Evolutionary conservation across 164 flowering plant species (phyloP).

Genomic region (Pachysandra terminalis): DNA sequence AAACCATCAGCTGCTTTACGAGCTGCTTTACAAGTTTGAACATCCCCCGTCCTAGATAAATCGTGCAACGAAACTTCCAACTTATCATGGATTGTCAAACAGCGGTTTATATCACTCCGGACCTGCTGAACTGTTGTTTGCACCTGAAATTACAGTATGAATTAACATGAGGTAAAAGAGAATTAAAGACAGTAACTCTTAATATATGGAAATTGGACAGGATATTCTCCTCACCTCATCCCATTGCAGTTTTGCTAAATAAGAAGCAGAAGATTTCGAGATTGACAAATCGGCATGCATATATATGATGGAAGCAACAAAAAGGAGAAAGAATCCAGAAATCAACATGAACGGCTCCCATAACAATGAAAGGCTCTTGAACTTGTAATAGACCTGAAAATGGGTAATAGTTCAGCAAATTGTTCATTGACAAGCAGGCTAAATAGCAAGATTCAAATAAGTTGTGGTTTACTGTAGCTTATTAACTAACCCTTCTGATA

Average conservation of each 20-base stretch:
- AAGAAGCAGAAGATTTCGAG: conserved; percentile 87
- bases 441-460: no score
- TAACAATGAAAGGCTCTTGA: conserved; percentile 68
- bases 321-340: conserved; percentile 70
- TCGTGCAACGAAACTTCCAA: conserved; percentile 84
- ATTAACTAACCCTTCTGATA: no score
- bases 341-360: conserved; percentile 90
- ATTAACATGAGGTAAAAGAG: no score
- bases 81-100: conserved; percentile 68
- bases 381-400: conserved; percentile 91
- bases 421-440: neutral
- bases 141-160: conserved; percentile 40
- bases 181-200: no score
- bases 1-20: conserved; percentile 69
- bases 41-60: conserved; percentile 87
- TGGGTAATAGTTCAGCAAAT: neutral
- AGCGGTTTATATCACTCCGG: conserved; percentile 43
- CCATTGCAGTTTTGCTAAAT: conserved; percentile 86
- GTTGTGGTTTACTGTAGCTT: no score
- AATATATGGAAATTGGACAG: neutral
- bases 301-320: conserved; percentile 66
- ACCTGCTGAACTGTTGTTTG: conserved; percentile 68
- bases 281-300: conserved; percentile 82
- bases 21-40: conserved; percentile 86
- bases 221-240: conserved; percentile 60